Conservation (phyloP, 371 early-diverging fungal species). For the Coemansia sp. region DNA sequence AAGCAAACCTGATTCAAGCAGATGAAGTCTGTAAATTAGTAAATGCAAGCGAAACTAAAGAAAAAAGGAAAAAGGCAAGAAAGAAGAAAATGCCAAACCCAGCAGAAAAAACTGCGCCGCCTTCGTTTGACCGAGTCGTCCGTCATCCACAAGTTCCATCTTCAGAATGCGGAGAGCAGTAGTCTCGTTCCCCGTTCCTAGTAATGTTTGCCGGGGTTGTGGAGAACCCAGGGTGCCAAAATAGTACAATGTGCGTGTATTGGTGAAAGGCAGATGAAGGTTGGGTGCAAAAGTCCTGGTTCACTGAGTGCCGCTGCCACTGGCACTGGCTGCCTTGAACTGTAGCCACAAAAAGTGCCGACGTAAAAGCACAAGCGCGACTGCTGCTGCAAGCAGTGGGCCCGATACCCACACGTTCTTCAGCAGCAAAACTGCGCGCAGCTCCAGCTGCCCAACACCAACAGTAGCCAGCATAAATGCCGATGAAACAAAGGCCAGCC, state of each 20-base stretch:
- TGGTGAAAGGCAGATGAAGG: neutral
- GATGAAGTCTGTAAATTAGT: neutral
- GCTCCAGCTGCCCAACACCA: slow-evolving; percentile 44
- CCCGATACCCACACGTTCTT: slow-evolving; percentile 32
- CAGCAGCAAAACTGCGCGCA: slow-evolving; percentile 32
- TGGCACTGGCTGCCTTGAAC: neutral
- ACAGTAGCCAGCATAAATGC: slow-evolving; percentile 42
- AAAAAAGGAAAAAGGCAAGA: neutral
- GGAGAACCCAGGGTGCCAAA: too few species aligned
- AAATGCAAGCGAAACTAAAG: neutral
- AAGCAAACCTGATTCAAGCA: neutral
- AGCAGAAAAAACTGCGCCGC: neutral
- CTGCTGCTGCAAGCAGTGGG: slow-evolving; percentile 15
- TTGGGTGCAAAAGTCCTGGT: neutral
- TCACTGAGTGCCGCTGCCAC: neutral
- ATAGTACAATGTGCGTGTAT: neutral
- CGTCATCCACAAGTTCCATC: neutral
- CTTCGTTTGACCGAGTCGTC: neutral
- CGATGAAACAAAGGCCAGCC: slow-evolving; percentile 24
- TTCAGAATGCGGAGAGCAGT: neutral
- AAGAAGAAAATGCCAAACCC: neutral
- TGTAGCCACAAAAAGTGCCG: slow-evolving; percentile 3
- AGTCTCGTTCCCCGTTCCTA: neutral
- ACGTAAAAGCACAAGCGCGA: slow-evolving; percentile 8
- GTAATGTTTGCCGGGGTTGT: too few species aligned